These are phyloP conservation scores for Umbelopsis isabellina DNA, from an alignment of 192 early-diverging fungal genomes.

Conservation along the genomic window DNA sequence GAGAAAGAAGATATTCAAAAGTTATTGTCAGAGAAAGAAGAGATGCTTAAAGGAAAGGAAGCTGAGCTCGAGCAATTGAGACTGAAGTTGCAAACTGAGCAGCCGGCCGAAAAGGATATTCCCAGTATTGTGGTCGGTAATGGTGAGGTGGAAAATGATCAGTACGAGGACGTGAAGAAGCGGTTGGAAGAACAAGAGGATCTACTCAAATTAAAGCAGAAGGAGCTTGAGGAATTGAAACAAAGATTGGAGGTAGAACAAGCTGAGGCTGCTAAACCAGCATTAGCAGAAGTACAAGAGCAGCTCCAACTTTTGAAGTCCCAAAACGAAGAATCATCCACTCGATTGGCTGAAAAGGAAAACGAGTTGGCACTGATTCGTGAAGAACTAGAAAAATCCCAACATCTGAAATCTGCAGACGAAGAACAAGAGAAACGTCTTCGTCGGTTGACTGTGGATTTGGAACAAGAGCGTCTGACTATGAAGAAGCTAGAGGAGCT, in stretches of 20 bases:
- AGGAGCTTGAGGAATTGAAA: not conserved
- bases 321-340: slow-evolving; percentile 26
- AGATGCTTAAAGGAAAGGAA: slow-evolving; percentile 29
- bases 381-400: slow-evolving; percentile 26
- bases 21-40: slow-evolving; percentile 32
- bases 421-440: slow-evolving; percentile 34
- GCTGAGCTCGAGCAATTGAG: slow-evolving; percentile 16
- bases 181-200: not conserved
- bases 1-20: slow-evolving; percentile 11
- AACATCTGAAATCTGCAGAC: slow-evolving; percentile 24
- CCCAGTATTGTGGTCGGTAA: slow-evolving; percentile 10
- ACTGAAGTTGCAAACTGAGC: not conserved
- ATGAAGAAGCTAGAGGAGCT: slow-evolving; percentile 42
- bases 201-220: not conserved
- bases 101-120: not conserved
- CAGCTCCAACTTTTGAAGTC: slow-evolving; percentile 36
- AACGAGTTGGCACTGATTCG: slow-evolving; percentile 29
- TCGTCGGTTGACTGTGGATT: slow-evolving; percentile 37
- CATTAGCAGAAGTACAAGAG: slow-evolving; percentile 31
- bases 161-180: no score
- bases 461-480: slow-evolving; percentile 37
- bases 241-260: slow-evolving; percentile 24
- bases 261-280: slow-evolving; percentile 39
- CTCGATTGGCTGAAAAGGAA: slow-evolving; percentile 38
- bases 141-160: not conserved